A percentile compares a stretch with the other conserved stretches of the same genome.
Conservation (phyloP, 2,329 filamentous ascomycete genomes). For the Phialophora expanda region DNA sequence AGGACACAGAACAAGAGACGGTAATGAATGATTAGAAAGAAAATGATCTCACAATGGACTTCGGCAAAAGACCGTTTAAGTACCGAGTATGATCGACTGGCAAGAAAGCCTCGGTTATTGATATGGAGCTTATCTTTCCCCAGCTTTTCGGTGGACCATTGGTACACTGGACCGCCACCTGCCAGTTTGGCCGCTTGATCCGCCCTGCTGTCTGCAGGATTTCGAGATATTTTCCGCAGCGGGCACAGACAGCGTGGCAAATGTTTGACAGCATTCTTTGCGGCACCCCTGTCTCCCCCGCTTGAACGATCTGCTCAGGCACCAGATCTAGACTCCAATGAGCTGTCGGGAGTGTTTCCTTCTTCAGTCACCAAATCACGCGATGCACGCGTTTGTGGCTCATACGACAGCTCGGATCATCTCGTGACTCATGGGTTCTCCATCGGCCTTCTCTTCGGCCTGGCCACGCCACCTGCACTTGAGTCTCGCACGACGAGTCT, state of each 20-base stretch:
- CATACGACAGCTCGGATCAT: conserved; percentile 20
- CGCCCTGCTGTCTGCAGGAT: neutral
- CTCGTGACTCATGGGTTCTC: conserved; percentile 29
- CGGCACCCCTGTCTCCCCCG: neutral
- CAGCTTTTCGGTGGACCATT: neutral
- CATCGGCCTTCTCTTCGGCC: conserved; percentile 25
- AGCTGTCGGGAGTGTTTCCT: neutral
- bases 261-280: neutral
- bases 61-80: conserved; percentile 4
- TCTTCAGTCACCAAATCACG: conserved; percentile 16
- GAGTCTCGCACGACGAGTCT: conserved; percentile 34
- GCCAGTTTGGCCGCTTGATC: neutral
- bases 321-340: neutral
- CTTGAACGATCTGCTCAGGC: neutral
- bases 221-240: neutral
- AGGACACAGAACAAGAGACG: neutral
- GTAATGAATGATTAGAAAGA: neutral
- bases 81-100: neutral
- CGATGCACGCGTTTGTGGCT: conserved; percentile 19
- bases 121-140: conserved; percentile 1
- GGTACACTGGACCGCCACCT: neutral
- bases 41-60: neutral
- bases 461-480: conserved; percentile 29
- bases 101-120: neutral
- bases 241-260: neutral